Conservation (phyloP, 1,284 basidiomycete genomes). For the Malassezia dermatis region DNA sequence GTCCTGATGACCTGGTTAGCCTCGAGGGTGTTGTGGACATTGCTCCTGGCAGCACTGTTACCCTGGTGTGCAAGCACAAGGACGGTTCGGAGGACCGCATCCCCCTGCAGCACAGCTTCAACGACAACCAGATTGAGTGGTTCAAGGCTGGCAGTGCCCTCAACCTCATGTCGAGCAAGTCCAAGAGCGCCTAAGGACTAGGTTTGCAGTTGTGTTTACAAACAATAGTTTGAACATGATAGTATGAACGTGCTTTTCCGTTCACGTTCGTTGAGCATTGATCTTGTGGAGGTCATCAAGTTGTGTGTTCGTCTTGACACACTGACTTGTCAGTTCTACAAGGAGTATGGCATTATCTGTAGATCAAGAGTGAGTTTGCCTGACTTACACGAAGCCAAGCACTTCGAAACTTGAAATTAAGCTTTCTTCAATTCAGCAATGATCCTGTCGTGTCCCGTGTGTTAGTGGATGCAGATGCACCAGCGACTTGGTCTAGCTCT, state of each 20-base stretch:
- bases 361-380: background rate
- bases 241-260: background rate
- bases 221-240: background rate
- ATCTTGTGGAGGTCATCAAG: background rate
- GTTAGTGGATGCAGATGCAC: background rate
- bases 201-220: background rate
- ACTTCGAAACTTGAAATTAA: background rate
- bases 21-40: slow-evolving; percentile 39
- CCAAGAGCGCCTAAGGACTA: slow-evolving; percentile 1
- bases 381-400: background rate
- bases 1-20: slow-evolving; percentile 37
- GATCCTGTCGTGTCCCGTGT: slow-evolving; percentile 6
- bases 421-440: background rate
- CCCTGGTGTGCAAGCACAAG: slow-evolving; percentile 41
- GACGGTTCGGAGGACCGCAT: slow-evolving; percentile 41
- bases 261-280: background rate
- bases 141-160: slow-evolving; percentile 44
- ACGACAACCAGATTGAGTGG: slow-evolving; percentile 47
- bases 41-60: slow-evolving; percentile 38
- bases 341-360: background rate
- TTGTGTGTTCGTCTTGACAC: background rate
- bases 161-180: slow-evolving; percentile 42
- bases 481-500: background rate
- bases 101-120: slow-evolving; percentile 43
- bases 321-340: background rate